A percentile compares a stretch with the other conserved stretches of the same genome.
phyloP scores from a whole-genome alignment of 2,329 filamentous ascomycete genomes.

The Rhinocladiella mackenziei region DNA sequence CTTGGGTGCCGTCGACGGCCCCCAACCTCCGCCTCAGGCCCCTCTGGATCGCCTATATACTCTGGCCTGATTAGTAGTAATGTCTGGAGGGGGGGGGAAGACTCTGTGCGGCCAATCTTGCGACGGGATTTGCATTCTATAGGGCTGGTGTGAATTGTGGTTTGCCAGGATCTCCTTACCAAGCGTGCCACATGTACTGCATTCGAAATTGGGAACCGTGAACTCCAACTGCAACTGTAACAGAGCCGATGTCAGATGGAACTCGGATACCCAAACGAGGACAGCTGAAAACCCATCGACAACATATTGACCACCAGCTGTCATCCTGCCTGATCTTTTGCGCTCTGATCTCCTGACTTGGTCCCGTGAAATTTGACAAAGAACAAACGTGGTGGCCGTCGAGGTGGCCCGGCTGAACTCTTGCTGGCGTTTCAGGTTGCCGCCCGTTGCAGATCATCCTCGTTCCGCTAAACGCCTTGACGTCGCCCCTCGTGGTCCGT shows the following conservation, averaged over 20 bases:
- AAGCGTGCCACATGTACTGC: too few relatives aligned
- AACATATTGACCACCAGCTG: too few relatives aligned
- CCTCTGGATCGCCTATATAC: not conserved
- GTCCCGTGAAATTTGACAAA: too few relatives aligned
- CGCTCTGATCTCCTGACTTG: too few relatives aligned
- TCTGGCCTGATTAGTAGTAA: too few relatives aligned
- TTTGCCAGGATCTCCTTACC: not conserved
- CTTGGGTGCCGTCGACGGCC: not conserved
- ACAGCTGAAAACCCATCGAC: not conserved
- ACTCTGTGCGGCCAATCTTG: too few relatives aligned
- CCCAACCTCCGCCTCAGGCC: slow-evolving; percentile 1
- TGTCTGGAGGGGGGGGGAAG: too few relatives aligned
- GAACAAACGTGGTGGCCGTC: not conserved
- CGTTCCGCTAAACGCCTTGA: slow-evolving; percentile 15
- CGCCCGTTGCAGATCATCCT: slow-evolving; percentile 24
- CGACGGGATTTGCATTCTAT: too few relatives aligned
- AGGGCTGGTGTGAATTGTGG: too few relatives aligned
- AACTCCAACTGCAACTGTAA: too few relatives aligned
- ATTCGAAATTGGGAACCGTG: too few relatives aligned
- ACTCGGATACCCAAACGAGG: not conserved
- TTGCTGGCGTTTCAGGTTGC: slow-evolving; percentile 23
- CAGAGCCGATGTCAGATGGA: not conserved
- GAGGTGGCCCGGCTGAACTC: slow-evolving; percentile 2
- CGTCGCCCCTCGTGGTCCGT: slow-evolving; percentile 18
- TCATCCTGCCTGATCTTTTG: too few relatives aligned